Evolutionary conservation across 148 eudicot species (phyloP), one percentile per base, ranked within the genome.

Genomic region (Beta vulgaris): DNA sequence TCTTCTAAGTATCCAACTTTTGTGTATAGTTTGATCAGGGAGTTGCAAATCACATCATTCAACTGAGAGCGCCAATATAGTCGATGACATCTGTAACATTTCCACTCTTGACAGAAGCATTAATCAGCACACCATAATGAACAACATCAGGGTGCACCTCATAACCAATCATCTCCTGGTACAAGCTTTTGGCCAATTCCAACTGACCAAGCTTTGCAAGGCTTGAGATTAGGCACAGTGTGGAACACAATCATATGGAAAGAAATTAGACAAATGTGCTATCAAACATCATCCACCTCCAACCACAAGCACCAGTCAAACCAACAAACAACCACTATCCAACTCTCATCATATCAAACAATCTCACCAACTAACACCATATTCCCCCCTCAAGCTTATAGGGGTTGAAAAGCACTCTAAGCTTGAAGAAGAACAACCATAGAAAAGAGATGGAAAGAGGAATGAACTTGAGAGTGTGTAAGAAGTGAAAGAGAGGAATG

Each of bases 171-270:
- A 94, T 94, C 79, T 88, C 92, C 40, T 69, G 65, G 72, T 75
- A 94, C 64, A 94, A 66, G 61, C 77, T 79, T 75, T 82, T 87
- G 9, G 93, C 97, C 69, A 68, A 72, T 48, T 89, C 93, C 71
- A 89, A 53, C 77, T 86, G 82, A 69, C 96, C 91, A 73, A 85
- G 76, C 75, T 83, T 90, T 23, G 82, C 79, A 76, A 84, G 90
- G 83, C 98, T 89, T 32, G 96, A 92, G 72, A 92, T 90, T 25
- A 91, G 90, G 96, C 93, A 77, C 93, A 84, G 67, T 91, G 87
- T 7, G 90, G 92, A 69, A 88, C 81, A 78, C 98, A 94, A 59
- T 91, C 91, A 73, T 72, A n/a, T n/a, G n/a, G n/a, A n/a, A n/a
- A n/a, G n/a, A n/a, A n/a, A n/a, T n/a, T n/a, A n/a, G n/a, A n/a